Conservation (phyloP, 805 yeast genomes). For the Lachancea thermotolerans region DNA sequence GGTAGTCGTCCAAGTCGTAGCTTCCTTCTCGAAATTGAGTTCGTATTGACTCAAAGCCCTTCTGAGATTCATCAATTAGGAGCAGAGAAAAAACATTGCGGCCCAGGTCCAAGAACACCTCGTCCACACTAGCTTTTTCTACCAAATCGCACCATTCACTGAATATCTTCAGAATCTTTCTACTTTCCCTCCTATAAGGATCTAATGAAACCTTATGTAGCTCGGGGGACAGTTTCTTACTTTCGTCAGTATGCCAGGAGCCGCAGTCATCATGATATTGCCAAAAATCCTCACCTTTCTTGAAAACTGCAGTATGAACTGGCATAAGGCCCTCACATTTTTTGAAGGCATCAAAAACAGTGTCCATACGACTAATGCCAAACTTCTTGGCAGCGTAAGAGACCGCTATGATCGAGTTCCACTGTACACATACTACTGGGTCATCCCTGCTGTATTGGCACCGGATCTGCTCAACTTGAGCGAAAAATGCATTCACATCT, state of each 20-base stretch:
- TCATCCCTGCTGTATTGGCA: conserved; percentile 56
- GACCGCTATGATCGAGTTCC: conserved; percentile 87
- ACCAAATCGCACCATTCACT: conserved; percentile 56
- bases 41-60: conserved; percentile 12
- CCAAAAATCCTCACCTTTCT: conserved; percentile 82
- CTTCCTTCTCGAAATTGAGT: conserved; percentile 19
- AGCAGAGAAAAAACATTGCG: conserved; percentile 45
- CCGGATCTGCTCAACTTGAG: conserved; percentile 84
- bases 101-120: conserved; percentile 82
- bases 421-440: conserved; percentile 92
- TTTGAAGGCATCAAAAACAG: conserved; percentile 54
- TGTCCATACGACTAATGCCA: conserved; percentile 77
- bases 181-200: conserved; percentile 82
- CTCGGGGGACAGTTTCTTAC: conserved; percentile 52
- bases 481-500: conserved; percentile 92
- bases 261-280: conserved; percentile 46
- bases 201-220: conserved; percentile 82
- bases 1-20: conserved; percentile 17
- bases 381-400: conserved; percentile 80
- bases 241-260: conserved; percentile 32
- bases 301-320: conserved; percentile 92
- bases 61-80: conserved; percentile 14
- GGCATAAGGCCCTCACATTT: conserved; percentile 72
- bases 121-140: conserved; percentile 95
- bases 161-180: conserved; percentile 67